These are phyloP conservation scores for Helminthosporium solani DNA, from an alignment of 2,329 filamentous ascomycete genomes.

Conservation along the genomic window DNA sequence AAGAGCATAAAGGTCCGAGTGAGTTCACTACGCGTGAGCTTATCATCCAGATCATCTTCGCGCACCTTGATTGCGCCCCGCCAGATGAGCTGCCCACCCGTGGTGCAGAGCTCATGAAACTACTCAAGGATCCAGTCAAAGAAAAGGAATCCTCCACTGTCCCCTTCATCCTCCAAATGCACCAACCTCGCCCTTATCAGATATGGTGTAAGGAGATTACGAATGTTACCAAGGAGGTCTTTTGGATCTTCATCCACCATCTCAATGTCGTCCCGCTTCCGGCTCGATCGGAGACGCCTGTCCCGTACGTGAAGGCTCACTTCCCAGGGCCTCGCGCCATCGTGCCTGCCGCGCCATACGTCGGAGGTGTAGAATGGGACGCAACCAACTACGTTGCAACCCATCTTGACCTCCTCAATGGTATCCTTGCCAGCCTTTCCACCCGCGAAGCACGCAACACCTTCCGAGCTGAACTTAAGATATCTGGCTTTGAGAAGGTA, in stretches of 20 bases:
- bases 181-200: constrained; percentile 80
- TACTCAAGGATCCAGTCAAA: constrained; percentile 73
- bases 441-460: constrained; percentile 69
- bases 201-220: constrained; percentile 92
- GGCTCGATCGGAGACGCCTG: constrained; percentile 31
- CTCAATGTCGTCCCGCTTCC: constrained; percentile 77
- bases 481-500: constrained; percentile 87
- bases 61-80: constrained; percentile 69
- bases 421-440: constrained; percentile 78
- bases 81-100: constrained; percentile 63
- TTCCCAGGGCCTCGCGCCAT: constrained; percentile 87
- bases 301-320: constrained; percentile 60
- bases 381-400: constrained; percentile 94
- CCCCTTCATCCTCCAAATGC: constrained; percentile 87
- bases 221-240: constrained; percentile 95
- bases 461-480: constrained; percentile 73
- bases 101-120: constrained; percentile 71
- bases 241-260: constrained; percentile 98
- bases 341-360: constrained; percentile 90
- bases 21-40: constrained; percentile 93
- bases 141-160: constrained; percentile 75
- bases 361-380: constrained; percentile 97
- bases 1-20: constrained; percentile 96
- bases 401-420: constrained; percentile 90
- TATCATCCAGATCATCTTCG: constrained; percentile 84